These are phyloP conservation scores for Arthrobotrys entomopaga DNA, from an alignment of 2,329 filamentous ascomycete species.

Conservation along the genomic window DNA sequence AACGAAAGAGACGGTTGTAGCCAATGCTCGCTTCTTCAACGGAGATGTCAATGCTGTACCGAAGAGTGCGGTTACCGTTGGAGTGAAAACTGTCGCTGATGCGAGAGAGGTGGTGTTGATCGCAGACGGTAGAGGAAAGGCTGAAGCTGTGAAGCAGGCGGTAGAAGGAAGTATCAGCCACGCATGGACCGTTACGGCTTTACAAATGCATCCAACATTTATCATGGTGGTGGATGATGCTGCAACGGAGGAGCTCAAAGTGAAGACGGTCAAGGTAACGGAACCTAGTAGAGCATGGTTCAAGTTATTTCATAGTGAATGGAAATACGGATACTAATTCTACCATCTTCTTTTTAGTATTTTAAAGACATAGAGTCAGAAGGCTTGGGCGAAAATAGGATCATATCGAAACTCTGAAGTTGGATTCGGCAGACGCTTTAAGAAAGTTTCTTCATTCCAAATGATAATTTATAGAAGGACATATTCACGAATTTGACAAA, in stretches of 20 bases:
- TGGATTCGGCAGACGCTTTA: too few species aligned
- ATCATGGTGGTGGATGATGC: slow-evolving; percentile 87
- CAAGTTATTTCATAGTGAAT: too few species aligned
- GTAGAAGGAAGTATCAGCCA: slow-evolving; percentile 86
- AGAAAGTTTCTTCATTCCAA: too few species aligned
- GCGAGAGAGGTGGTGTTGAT: slow-evolving; percentile 84
- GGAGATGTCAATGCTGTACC: slow-evolving; percentile 79
- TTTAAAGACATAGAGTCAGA: slow-evolving; percentile 39
- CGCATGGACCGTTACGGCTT: slow-evolving; percentile 86
- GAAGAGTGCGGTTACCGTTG: slow-evolving; percentile 83
- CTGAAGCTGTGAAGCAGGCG: slow-evolving; percentile 79
- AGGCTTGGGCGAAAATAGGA: background rate
- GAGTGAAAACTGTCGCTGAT: slow-evolving; percentile 83
- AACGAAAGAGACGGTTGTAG: slow-evolving; percentile 85
- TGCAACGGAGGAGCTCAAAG: slow-evolving; percentile 76
- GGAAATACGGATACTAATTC: slow-evolving; percentile 6
- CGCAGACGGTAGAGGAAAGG: slow-evolving; percentile 82
- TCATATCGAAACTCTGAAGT: slow-evolving; percentile 16
- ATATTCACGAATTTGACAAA: too few species aligned
- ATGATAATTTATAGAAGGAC: too few species aligned
- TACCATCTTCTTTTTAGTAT: slow-evolving; percentile 19
- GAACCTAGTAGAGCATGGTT: too few species aligned
- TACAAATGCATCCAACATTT: slow-evolving; percentile 82
- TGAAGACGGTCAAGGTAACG: slow-evolving; percentile 72
- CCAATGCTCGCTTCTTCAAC: slow-evolving; percentile 85